phyloP scores from a whole-genome alignment of 805 yeast species.

The Scheffersomyces ergatensis region DNA sequence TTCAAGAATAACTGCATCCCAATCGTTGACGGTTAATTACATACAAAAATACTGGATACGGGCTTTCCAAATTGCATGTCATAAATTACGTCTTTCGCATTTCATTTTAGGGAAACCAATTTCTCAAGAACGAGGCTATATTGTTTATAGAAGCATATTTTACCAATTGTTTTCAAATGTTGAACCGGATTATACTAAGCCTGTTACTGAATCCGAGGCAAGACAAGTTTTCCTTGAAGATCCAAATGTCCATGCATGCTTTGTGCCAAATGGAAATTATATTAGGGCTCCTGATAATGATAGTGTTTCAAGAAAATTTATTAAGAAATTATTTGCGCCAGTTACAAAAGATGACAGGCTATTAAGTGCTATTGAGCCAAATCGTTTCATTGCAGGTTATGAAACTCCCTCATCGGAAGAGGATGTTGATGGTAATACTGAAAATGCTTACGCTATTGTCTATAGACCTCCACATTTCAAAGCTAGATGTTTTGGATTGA shows the following conservation, averaged over 20 bases:
- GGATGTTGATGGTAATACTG: constrained; percentile 37
- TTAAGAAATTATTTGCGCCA: constrained; percentile 69
- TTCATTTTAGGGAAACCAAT: constrained; percentile 65
- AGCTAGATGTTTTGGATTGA: constrained; percentile 49
- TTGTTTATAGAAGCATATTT: constrained; percentile 51
- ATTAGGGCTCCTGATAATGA: constrained; percentile 88
- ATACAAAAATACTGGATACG: constrained; percentile 58
- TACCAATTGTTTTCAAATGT: constrained; percentile 41
- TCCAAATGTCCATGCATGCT: constrained; percentile 47
- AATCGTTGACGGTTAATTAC: constrained; percentile 18
- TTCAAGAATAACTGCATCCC: constrained; percentile 4
- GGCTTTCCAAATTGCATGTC: constrained; percentile 55
- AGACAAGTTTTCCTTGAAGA: constrained; percentile 39
- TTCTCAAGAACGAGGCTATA: constrained; percentile 68
- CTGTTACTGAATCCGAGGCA: constrained; percentile 51
- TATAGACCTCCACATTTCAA: constrained; percentile 83
- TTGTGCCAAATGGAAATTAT: constrained; percentile 77
- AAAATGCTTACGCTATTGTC: constrained; percentile 62
- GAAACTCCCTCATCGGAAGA: constrained; percentile 31
- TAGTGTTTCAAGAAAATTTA: constrained; percentile 62
- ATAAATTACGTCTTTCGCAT: constrained; percentile 71
- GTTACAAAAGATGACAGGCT: constrained; percentile 79
- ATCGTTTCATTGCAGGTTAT: constrained; percentile 10
- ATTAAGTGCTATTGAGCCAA: constrained; percentile 18
- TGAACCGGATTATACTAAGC: constrained; percentile 56